Evolutionary conservation across 2,329 filamentous ascomycete species (phyloP).

Genomic region (Fusarium graminum): DNA sequence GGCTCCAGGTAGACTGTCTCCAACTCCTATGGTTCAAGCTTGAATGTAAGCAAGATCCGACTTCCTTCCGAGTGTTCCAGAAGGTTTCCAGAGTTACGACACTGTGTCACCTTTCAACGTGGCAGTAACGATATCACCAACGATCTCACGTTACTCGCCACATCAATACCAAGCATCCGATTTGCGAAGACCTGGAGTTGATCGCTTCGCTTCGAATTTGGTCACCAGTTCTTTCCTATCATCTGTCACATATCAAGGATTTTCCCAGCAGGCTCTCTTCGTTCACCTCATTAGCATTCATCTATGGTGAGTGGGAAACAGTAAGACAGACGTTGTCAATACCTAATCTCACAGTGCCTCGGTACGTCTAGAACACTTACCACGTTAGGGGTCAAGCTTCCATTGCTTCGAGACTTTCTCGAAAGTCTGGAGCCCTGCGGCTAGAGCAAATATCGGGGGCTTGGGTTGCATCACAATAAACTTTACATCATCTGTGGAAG

Average conservation of each 20-base stretch:
- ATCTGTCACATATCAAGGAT: conserved; percentile 11
- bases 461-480: not conserved
- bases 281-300: not conserved
- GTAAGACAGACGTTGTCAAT: not conserved
- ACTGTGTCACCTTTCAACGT: not conserved
- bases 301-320: not conserved
- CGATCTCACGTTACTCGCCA: conserved; percentile 5
- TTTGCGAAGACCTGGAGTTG: not conserved
- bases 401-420: not conserved
- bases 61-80: conserved; percentile 17
- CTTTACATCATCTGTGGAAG: not conserved
- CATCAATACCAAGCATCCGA: conserved; percentile 14
- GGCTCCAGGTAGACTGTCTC: not conserved
- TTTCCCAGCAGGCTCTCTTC: conserved; percentile 13
- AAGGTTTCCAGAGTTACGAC: conserved; percentile 25
- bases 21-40: conserved; percentile 12
- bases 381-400: not conserved
- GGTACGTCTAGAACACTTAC: not conserved
- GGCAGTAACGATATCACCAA: conserved; percentile 3
- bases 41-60: conserved; percentile 15
- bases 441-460: not conserved
- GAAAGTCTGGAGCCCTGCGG: not conserved
- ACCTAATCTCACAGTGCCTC: not conserved
- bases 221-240: not conserved
- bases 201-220: conserved; percentile 3